Evolutionary conservation across 2,329 filamentous ascomycete genomes (phyloP).

Genomic region (Fonsecaea monophora): DNA sequence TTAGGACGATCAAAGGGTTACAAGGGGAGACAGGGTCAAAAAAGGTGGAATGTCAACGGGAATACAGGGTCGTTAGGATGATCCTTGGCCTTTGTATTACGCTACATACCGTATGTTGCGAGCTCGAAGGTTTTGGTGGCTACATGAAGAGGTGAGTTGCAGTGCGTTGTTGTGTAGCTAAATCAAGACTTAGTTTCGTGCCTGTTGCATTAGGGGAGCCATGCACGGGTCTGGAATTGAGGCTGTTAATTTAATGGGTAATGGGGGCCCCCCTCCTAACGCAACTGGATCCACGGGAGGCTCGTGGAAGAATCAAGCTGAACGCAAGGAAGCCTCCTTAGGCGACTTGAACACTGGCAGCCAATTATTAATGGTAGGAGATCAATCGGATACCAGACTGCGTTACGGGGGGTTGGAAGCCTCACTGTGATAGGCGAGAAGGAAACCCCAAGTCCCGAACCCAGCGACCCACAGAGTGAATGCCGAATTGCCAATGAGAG

Average conservation of each 20-base stretch:
- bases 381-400: neutral
- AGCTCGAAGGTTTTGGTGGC: neutral
- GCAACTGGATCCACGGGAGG: neutral
- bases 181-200: neutral
- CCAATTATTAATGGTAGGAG: neutral
- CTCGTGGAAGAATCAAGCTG: slow-evolving; percentile 1
- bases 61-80: neutral
- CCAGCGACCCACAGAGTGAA: neutral
- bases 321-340: neutral
- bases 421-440: neutral
- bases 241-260: neutral
- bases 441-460: neutral
- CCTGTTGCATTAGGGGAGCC: slow-evolving; percentile 1
- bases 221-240: neutral
- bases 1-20: neutral
- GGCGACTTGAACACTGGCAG: neutral
- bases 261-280: neutral
- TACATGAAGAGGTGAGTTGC: neutral
- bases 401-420: neutral
- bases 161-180: slow-evolving; percentile 3
- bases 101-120: neutral
- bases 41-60: neutral
- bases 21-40: neutral
- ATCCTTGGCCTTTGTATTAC: slow-evolving; percentile 1
- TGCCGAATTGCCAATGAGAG: neutral